Evolutionary conservation across 257 asterid genomes (phyloP).

Genomic region (Leptodermis oblonga): DNA sequence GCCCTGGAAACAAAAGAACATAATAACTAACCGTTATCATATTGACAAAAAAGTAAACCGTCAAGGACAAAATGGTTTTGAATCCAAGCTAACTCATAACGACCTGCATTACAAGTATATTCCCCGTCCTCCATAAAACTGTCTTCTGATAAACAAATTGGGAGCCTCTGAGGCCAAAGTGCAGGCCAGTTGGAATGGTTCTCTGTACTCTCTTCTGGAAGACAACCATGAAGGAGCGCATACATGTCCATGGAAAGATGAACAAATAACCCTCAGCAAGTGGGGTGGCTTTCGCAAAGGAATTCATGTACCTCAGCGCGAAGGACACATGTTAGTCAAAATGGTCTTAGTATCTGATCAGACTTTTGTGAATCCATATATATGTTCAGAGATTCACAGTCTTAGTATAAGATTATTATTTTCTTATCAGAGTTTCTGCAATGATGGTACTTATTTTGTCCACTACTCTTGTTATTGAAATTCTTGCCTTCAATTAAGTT

Average conservation of each 20-base stretch:
- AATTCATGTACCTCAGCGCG: no score
- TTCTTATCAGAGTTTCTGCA: not conserved
- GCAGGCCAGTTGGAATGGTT: conserved; percentile 59
- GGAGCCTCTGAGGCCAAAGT: conserved; percentile 82
- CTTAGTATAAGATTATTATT: not conserved
- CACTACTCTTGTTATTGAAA: not conserved
- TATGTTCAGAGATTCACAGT: not conserved
- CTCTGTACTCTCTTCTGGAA: conserved; percentile 21
- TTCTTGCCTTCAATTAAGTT: not conserved
- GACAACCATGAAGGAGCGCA: conserved; percentile 61
- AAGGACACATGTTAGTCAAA: no score
- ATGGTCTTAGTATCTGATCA: not conserved
- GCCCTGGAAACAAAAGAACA: no score
- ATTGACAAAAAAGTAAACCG: no score
- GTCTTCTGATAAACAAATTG: conserved; percentile 52
- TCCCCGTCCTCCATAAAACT: conserved; percentile 52
- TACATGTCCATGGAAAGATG: conserved; percentile 57
- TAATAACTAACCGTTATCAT: no score
- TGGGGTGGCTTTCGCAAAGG: no score
- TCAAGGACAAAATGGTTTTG: no score
- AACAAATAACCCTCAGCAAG: no score
- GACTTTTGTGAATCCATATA: not conserved
- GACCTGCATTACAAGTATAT: no score
- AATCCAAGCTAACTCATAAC: no score
- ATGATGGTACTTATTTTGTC: not conserved